Conservation (phyloP, 495 filamentous ascomycete genomes). For the Tetracladium setigerum region DNA sequence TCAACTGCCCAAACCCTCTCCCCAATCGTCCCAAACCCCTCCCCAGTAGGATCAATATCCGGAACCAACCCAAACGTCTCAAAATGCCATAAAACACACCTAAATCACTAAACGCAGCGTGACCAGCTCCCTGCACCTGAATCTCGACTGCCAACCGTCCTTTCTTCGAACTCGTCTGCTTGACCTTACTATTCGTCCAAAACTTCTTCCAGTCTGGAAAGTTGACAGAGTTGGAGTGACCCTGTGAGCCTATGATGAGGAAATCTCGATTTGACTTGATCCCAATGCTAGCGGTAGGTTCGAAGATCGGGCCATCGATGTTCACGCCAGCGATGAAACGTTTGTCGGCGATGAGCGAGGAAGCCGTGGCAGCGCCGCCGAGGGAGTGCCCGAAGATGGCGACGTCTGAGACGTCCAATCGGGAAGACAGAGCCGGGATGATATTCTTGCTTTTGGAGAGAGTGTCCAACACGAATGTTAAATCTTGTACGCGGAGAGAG, state of each 20-base stretch:
- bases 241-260: background rate
- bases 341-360: background rate
- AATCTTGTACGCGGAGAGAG: conserved; percentile 17
- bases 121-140: background rate
- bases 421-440: conserved; percentile 10
- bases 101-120: background rate
- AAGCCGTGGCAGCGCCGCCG: conserved; percentile 21
- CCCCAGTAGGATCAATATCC: background rate
- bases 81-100: background rate
- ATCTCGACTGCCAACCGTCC: background rate
- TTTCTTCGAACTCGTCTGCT: too few relatives aligned
- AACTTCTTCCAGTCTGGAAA: background rate
- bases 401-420: conserved; percentile 18
- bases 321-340: conserved; percentile 4
- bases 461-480: conserved; percentile 26
- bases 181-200: background rate
- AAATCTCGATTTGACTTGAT: conserved; percentile 1
- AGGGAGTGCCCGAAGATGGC: conserved; percentile 45
- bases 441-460: conserved; percentile 14
- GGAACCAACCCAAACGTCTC: background rate
- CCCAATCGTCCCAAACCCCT: conserved; percentile 4
- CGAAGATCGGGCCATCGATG: conserved; percentile 3
- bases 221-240: conserved; percentile 1
- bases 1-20: conserved; percentile 3
- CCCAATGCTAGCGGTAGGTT: background rate